Base-by-base conservation (phyloP, 306 rosid species). In the Quercus bicolor region DNA sequence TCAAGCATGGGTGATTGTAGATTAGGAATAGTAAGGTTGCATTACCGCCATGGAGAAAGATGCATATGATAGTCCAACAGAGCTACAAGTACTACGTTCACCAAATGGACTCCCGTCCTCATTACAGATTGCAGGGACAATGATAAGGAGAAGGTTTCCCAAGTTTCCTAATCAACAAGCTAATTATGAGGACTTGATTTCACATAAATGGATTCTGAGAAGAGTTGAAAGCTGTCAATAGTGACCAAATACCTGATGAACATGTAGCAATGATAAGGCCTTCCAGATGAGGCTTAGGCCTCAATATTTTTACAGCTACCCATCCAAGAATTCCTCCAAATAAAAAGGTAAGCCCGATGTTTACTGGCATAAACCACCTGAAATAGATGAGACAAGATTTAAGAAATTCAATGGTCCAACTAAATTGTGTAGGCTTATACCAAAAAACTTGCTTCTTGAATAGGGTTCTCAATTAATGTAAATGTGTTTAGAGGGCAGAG, bases 351-450 rank as follows among this genome's bases (percentile, higher is more conserved):
- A 96, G 85, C 19, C 78, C 97, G 75, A 88, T 85, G 19, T 96
- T 93, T 16, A 91, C 76, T 0, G 97, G 91, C 99, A 96, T 96
- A 77, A 90, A 96, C 99, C 99, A 96, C 99, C 99, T 96, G 81
- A 51, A 78, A 33, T 73, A 21, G 24, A 70, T 54, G 6, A 18
- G 13, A 70, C 12, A 33, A 60, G 51, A 61, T n/a, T 52, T 11
- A 9, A 28, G 57, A 48, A 55, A 28, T 20, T 26, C 7, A 77
- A 72, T 10, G n/a, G 57, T 45, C 45, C 68, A 26, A 20, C 23
- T 7, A 61, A 23, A 61, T 61, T 24, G n/a, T 26, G 37, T 29
- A 61, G 33, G 68, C 20, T 61, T 61, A 1, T 13, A 5, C 68
- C 14, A 28, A 57, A 57, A 21, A 57, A 26, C 48, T 66, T 33